Evolutionary conservation across 306 rosid genomes (phyloP), one percentile per base, ranked within the genome.

Genomic region (Corylus heterophylla): DNA sequence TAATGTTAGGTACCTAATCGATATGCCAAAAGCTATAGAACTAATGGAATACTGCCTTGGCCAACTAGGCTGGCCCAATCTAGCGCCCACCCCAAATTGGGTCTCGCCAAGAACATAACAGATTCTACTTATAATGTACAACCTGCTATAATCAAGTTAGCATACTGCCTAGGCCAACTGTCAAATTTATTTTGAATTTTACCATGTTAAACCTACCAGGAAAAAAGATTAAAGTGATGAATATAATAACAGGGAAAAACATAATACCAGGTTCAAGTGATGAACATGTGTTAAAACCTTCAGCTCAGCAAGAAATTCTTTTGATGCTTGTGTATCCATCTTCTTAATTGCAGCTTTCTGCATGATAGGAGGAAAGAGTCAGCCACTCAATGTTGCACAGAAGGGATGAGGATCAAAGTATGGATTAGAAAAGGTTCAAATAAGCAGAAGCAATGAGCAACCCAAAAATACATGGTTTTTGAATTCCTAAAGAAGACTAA

Each of bases 251-350:
- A 73, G 49, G 9, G 64, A 77, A 69, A 69, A 85, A 48, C 55
- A 16, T 42, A 79, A 58, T 89, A 92, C 97, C 97, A 92, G 75
- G 82, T 92, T 92, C 84, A 92, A 85, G 83, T 92, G 97, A 84
- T 92, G 93, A 79, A 92, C 92, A 35, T 89, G 94, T 49, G 94
- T 92, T 13, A 92, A 81, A 81, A 92, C 90, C 84, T 87, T 85
- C 48, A 92, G 85, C 69, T 92, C 97, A 17, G 92, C 88, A 52
- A 87, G 87, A 76, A 92, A 90, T 56, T 92, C 94, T 74, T 92
- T 86, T 69, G 97, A 86, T 71, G 94, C 94, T 75, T 89, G 94
- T 93, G 90, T 90, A 70, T 90, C 97, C 97, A 92, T 92, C 83
- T 81, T 92, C 82, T 92, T 92, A 47, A 90, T 89, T 35, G 94